Base-by-base conservation (phyloP, 495 filamentous ascomycete genomes). In the Podospora sp. region DNA sequence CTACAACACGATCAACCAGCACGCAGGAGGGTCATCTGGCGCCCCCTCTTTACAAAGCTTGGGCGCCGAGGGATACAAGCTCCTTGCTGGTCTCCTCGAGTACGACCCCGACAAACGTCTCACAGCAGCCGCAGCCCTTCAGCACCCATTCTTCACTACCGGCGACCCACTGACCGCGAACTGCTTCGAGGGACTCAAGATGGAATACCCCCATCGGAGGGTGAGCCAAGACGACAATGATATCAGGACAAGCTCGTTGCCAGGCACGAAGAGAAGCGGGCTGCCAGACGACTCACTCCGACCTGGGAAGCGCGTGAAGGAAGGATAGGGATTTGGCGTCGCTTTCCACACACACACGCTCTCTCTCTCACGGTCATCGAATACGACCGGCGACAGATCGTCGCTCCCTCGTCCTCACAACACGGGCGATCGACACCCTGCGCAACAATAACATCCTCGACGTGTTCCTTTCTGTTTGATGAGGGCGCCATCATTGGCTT, bases 181-280 rank as follows among this genome's bases (percentile, higher is more conserved):
- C 76, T 97, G 95, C 75, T 99, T 99, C 71, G 92, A 97, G 72
- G 92, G 93, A 0, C 83, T 92, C 58, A 90, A 90, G 73, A 86
- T 85, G 65, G 90, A 95, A 73, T 99, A 99, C 79, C 95, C 96
- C 1, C 87, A 91, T 72, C 88, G 95, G 1, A 86, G 92, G 51
- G 94, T 99, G 6, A 96, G 89, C 61, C 90, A 94, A 72, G 95
- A 98, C 70, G 93, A 97, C 73, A 96, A 96, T 73, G 95, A 97
- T 78, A 96, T 97, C 62, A 84, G 91, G 4, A 91, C 90, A 0
- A 87, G 87, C n/a, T 94, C 92, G 76, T 76, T 97, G 36, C 92
- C 95, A 7, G 95, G 95, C 1, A 97, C 94, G 1, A 98, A 98
- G 79, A 84, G 94, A 56, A 93, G 91, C 67, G 95, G 92, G 1